Evolutionary conservation across 75 land plant species (phyloP), one percentile per base, ranked within the genome.

Genomic region (Pinus albicaulis): DNA sequence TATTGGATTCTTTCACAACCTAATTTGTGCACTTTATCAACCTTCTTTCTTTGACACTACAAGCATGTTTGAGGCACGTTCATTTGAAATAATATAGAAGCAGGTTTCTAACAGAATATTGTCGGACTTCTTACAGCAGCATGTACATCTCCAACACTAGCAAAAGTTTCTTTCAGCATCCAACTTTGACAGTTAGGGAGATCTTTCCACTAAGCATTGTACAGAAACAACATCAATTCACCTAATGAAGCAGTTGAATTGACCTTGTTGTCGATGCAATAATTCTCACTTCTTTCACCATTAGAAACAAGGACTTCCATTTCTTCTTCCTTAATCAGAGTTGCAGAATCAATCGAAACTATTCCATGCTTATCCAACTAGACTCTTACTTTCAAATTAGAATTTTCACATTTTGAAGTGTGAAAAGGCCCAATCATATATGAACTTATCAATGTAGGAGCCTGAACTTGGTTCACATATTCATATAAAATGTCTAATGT

Each of bases 401-500:
- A 0, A 0, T 28, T 28, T 28, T 28, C 28, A 28, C 28, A 0
- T 28, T 28, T 28, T 28, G 28, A 28, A 28, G 28, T 28, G 1
- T 28, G 28, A 28, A 28, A 28, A 28, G 28, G 28, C 0, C 28
- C 1, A 28, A 95, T 95, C 79, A 89, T 90, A 25, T 90, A 94
- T 41, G 98, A 87, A 53, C 91, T 88, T 63, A 96, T 92, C 68
- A 84, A 87, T 28, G 85, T 79, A 7, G 83, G 85, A 5, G 77
- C 82, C n/a, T 75, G 90, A 72, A 82, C 57, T 2, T 92, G 93
- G 53, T n/a, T 68, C 0, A 68, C 72, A 83, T 92, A 92, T 63
- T 90, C 87, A 82, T 94, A 96, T 2, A 89, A 76, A 23, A 87
- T 92, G 80, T 96, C 98, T 76, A 90, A 77, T 5, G 77, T 52